These are phyloP conservation scores for Aspergillus biplanus DNA, from an alignment of 495 filamentous ascomycete genomes.

Conservation along the genomic window DNA sequence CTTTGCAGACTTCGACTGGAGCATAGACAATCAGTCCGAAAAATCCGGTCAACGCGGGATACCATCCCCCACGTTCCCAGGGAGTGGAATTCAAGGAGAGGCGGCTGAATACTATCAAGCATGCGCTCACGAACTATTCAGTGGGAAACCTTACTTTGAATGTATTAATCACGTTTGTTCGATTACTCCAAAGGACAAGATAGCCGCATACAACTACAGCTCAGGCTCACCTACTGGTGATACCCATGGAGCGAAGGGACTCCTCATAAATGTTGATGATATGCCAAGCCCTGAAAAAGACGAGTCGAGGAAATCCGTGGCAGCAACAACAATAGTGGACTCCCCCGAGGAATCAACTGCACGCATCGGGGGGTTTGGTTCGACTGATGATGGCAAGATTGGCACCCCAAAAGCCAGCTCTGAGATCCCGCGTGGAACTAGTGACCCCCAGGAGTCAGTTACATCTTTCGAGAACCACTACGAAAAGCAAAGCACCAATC, in stretches of 20 bases:
- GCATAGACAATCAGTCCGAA: conserved; percentile 13
- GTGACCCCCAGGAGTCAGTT: neutral
- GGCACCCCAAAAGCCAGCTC: neutral
- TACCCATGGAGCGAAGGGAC: conserved; percentile 7
- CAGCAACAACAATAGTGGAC: conserved; percentile 18
- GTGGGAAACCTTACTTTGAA: conserved; percentile 52
- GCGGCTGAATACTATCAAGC: conserved; percentile 59
- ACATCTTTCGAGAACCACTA: conserved; percentile 1
- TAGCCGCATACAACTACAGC: neutral
- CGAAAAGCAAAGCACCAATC: conserved; percentile 14
- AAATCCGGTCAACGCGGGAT: conserved; percentile 7
- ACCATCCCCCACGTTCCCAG: conserved; percentile 35
- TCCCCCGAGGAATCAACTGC: conserved; percentile 17
- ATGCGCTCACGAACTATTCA: conserved; percentile 54
- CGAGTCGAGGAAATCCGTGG: conserved; percentile 4
- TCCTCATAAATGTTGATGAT: conserved; percentile 41
- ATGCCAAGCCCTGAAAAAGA: conserved; percentile 19
- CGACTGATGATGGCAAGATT: neutral
- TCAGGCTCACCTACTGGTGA: neutral
- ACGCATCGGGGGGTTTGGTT: neutral
- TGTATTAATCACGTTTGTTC: conserved; percentile 54
- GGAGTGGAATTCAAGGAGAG: conserved; percentile 39
- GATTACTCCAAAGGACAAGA: conserved; percentile 35
- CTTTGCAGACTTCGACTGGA: conserved; percentile 23
- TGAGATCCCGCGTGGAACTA: neutral